Percentiles rank a stretch among this genome's conserved stretches.
Evolutionary conservation across 495 filamentous ascomycete species (phyloP).

Genomic region (Recurvomyces mirabilis): DNA sequence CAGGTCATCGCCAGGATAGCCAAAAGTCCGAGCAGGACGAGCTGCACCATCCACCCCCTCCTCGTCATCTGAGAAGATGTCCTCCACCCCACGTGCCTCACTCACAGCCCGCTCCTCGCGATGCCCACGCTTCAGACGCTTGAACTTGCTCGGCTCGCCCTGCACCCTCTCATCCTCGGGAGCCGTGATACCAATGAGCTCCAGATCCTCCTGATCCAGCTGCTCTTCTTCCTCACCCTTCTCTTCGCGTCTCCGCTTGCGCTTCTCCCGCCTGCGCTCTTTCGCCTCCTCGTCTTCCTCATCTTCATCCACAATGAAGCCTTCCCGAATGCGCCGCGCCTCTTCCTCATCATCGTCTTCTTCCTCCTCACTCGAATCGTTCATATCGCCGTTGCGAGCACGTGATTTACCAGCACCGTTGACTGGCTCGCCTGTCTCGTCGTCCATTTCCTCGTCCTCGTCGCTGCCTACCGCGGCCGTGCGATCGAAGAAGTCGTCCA

Average conservation of each 20-base stretch:
- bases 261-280: slow-evolving; percentile 49
- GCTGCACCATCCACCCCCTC: slow-evolving; percentile 40
- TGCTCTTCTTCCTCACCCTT: slow-evolving; percentile 78
- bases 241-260: slow-evolving; percentile 58
- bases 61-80: slow-evolving; percentile 95
- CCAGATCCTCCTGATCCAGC: slow-evolving; percentile 91
- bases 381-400: slow-evolving; percentile 38
- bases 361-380: slow-evolving; percentile 91
- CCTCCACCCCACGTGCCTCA: slow-evolving; percentile 60
- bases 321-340: slow-evolving; percentile 61
- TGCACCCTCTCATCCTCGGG: slow-evolving; percentile 45
- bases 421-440: slow-evolving; percentile 59
- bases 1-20: slow-evolving; percentile 58
- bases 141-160: slow-evolving; percentile 64
- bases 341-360: slow-evolving; percentile 90
- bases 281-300: slow-evolving; percentile 56
- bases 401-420: slow-evolving; percentile 27
- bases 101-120: slow-evolving; percentile 53
- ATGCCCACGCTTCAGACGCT: slow-evolving; percentile 87
- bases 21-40: slow-evolving; percentile 37
- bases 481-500: slow-evolving; percentile 51
- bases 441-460: slow-evolving; percentile 78
- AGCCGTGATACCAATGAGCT: slow-evolving; percentile 73
- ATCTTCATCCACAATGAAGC: slow-evolving; percentile 89
- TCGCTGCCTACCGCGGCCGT: slow-evolving; percentile 80